These are phyloP conservation scores for Exutisphaerella laricina DNA, from an alignment of 2,329 filamentous ascomycete species.

Conservation along the genomic window DNA sequence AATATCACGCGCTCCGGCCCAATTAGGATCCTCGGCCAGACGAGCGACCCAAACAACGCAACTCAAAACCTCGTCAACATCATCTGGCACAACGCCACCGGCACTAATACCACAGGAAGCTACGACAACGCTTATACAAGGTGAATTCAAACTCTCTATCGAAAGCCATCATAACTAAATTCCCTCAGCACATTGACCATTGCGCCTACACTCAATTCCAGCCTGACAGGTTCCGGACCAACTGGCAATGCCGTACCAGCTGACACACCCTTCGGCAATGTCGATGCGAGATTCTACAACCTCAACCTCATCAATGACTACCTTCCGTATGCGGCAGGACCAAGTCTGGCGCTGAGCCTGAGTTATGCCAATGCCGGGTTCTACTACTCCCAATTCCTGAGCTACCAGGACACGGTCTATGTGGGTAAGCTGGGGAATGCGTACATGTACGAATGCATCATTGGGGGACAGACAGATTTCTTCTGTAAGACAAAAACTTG, in stretches of 20 bases:
- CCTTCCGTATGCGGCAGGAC: constrained; percentile 49
- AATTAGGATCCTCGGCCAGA: constrained; percentile 57
- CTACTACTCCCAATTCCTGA: constrained; percentile 61
- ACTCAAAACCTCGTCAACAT: constrained; percentile 51
- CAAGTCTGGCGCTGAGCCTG: constrained; percentile 55
- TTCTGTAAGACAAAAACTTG: constrained; percentile 39
- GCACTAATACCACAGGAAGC: constrained; percentile 37
- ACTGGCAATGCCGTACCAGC: constrained; percentile 57
- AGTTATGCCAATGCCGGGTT: constrained; percentile 62
- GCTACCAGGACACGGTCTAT: constrained; percentile 65
- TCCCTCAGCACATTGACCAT: constrained; percentile 56
- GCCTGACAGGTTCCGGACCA: constrained; percentile 56
- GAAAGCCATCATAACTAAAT: too few species aligned
- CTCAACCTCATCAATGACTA: constrained; percentile 60
- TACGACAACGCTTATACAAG: constrained; percentile 61
- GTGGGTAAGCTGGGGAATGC: constrained; percentile 61
- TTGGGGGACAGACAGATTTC: constrained; percentile 64
- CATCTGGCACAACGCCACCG: constrained; percentile 54
- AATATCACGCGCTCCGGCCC: constrained; percentile 60
- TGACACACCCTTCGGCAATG: constrained; percentile 58
- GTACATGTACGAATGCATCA: constrained; percentile 56
- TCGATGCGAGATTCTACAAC: constrained; percentile 61
- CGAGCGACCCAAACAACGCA: constrained; percentile 43
- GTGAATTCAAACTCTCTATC: too few species aligned
- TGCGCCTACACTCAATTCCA: constrained; percentile 58